Base-by-base conservation (phyloP, 208 protist genomes). In the Willaertia magna region DNA sequence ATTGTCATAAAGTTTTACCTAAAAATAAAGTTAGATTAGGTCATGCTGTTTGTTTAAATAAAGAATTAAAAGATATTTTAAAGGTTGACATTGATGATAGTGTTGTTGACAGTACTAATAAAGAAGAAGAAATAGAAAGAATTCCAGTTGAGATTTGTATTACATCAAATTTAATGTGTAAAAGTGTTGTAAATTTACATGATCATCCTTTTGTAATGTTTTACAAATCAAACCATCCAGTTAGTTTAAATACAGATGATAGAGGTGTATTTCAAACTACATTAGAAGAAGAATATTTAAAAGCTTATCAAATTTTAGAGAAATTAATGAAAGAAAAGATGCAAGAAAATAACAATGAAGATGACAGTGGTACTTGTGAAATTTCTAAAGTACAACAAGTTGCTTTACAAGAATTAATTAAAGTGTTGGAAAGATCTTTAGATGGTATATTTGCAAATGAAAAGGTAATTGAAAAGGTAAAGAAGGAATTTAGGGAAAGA, bases 131-230 rank as follows among this genome's bases (percentile, higher is more conserved):
- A n/a, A n/a, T n/a, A n/a, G 26, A 46, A 9, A 61, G 61, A 42
- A 89, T 90, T n/a, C 84, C 88, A 14, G 92, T 96, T 67, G 94
- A 96, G 87, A 85, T 96, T 76, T 96, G 93, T 89, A 85, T 96
- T 51, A 93, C 91, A 16, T 94, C 92, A 86, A 96, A 96, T 84
- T 46, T 94, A 40, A 75, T 94, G 43, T 94, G 92, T 22, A 87
- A 55, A 42, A 39, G 42, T 7, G 12, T 30, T 0, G 4, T 26
- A 26, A 22, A 52, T 6, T 18, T 49, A 3, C 14, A 75, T n/a
- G 51, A 55, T 40, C 84, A 86, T 79, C 84, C 47, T 18, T 52
- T 86, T 4, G 51, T 22, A 3, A 44, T 47, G n/a, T 86, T 30
- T 42, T 51, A 40, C 16, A 11, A 48, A 40, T 30, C 47, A 20